Base-by-base conservation (phyloP, 768 basidiomycete genomes). In the Tulasnella sp. region DNA sequence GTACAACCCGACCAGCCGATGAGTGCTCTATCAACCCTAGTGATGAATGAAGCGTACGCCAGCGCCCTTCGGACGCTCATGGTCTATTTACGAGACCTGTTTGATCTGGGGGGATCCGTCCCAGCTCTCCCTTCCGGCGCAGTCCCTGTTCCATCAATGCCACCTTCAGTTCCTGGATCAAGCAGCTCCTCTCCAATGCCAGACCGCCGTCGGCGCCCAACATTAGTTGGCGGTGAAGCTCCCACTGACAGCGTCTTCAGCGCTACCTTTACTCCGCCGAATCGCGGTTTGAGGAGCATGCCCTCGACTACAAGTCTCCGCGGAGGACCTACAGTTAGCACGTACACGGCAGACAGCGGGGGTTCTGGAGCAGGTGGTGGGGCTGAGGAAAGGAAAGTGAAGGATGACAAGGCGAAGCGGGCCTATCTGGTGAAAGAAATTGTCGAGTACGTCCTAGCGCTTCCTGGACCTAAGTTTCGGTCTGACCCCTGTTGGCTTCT, bases 21-120 rank as follows among this genome's bases (percentile, higher is more conserved):
- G 22, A 69, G 64, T 37, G 74, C 74, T 37, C 28, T 75, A 22
- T n/a, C 72, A 2, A 75, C 79, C 11, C 88, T 89, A 16, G 87
- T 88, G 42, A 85, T 88, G 69, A 87, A 87, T 54, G 83, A 82
- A 41, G 42, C 93, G 93, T 84, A 92, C 91, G 76, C 60, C 83
- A 90, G 94, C 69, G 96, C 95, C 44, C 88, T 99, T 77, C 91
- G 94, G 79, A 94, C 94, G 14, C 91, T 99, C 24, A 97, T 99
- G 93, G 95, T 96, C 9, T 99, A 99, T 86, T 89, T 99, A 28
- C 92, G 92, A 83, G 98, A 99, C 83, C 93, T 99, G 91, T 93
- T 96, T 84, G 98, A 99, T 84, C 88, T 99, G 42, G 92, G 92
- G 24, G 86, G 92, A 82, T 90, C 92, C 28, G 34, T 69, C 34